Evolutionary conservation across 768 basidiomycete genomes (phyloP).

Genomic region (Candolleomyces aberdarensis): DNA sequence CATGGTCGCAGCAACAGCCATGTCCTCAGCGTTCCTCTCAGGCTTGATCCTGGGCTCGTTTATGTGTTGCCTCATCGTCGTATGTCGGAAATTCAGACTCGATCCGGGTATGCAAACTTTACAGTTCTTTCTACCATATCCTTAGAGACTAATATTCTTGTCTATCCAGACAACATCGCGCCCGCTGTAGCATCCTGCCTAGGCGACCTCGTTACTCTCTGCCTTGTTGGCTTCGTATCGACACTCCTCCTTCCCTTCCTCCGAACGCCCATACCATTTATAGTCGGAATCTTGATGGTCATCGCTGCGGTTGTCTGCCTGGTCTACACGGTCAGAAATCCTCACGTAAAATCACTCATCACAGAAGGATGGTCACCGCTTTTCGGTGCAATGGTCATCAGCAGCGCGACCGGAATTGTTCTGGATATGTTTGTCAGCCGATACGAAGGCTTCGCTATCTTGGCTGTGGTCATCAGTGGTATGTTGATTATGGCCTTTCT

Average conservation of each 20-base stretch:
- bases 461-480: slow-evolving; percentile 89
- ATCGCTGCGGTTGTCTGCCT: slow-evolving; percentile 46
- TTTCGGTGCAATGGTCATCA: slow-evolving; percentile 86
- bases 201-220: slow-evolving; percentile 89
- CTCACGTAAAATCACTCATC: slow-evolving; percentile 67
- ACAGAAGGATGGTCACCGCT: slow-evolving; percentile 88
- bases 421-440: slow-evolving; percentile 85
- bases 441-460: slow-evolving; percentile 84
- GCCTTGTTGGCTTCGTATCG: slow-evolving; percentile 75
- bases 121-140: background rate
- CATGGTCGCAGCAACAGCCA: slow-evolving; percentile 73
- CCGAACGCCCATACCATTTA: slow-evolving; percentile 61
- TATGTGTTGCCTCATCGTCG: slow-evolving; percentile 81
- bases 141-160: background rate
- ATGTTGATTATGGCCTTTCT: slow-evolving; percentile 16
- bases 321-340: slow-evolving; percentile 60
- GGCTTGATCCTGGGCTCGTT: slow-evolving; percentile 84
- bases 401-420: slow-evolving; percentile 85
- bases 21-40: slow-evolving; percentile 78
- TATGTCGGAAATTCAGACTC: slow-evolving; percentile 69
- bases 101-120: slow-evolving; percentile 70
- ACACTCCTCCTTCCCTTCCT: slow-evolving; percentile 66
- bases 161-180: slow-evolving; percentile 80
- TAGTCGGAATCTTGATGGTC: slow-evolving; percentile 49
- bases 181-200: slow-evolving; percentile 91